A percentile compares a stretch with the other conserved stretches of the same genome.
Conservation (phyloP, 78 protist species). For the Tieghemostelium lacteum region DNA sequence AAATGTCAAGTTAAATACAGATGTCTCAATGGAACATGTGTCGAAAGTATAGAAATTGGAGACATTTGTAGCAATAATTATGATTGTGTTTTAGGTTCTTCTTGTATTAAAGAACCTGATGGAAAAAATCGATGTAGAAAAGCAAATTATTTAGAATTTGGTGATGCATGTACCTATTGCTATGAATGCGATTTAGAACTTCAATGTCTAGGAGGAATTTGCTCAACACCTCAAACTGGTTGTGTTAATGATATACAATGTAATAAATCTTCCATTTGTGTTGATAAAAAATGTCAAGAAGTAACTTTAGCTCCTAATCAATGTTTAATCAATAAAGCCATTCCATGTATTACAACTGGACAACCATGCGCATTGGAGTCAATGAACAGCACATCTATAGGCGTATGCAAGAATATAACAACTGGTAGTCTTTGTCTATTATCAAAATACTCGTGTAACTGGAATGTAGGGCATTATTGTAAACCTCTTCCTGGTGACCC, state of each 20-base stretch:
- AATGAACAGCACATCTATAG: conserved; percentile 1
- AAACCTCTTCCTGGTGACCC: not conserved
- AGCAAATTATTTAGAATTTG: not conserved
- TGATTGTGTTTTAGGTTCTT: not conserved
- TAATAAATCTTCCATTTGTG: not conserved
- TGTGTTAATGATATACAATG: conserved; percentile 3
- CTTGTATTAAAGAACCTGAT: not conserved
- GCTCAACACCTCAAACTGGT: conserved; percentile 8
- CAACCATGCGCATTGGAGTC: conserved; percentile 5
- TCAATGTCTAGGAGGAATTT: not conserved
- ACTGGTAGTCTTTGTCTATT: conserved; percentile 13
- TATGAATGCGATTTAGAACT: not conserved
- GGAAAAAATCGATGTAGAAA: not conserved
- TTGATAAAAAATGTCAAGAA: not conserved
- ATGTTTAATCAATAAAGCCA: not conserved
- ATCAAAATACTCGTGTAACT: conserved; percentile 7
- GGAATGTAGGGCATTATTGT: conserved; percentile 12
- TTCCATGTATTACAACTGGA: not conserved
- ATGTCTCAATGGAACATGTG: conserved; percentile 16
- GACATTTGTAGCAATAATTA: not conserved
- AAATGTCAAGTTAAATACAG: conserved; percentile 6
- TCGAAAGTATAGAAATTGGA: not conserved
- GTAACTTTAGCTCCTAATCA: not conserved
- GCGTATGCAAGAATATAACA: conserved; percentile 10
- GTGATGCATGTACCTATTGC: not conserved